Base-by-base conservation (phyloP, 1,284 basidiomycete genomes). In the Sanguinoderma infundibulare region DNA sequence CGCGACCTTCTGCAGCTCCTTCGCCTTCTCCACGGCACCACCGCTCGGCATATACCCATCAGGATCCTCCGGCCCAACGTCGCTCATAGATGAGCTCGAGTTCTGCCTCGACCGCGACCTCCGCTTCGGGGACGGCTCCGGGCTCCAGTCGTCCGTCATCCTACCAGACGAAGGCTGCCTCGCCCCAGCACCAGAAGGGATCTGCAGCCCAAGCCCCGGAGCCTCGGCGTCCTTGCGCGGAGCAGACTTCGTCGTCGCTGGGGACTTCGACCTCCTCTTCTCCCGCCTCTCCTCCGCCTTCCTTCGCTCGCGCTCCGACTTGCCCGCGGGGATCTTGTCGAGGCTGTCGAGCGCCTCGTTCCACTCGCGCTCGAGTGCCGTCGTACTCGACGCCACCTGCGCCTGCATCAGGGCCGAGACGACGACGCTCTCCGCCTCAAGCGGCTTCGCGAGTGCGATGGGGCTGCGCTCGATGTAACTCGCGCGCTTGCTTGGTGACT, bases 401-500 rank as follows among this genome's bases (percentile, higher is more conserved):
- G 44, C 67, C 66, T 12, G 67, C 57, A 38, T 51, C 62, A 30
- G 56, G 34, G 15, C 51, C 38, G 3, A 55, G 63, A 50, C 26
- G 22, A 65, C 20, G 24, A 78, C 77, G 36, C 77, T 73, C 59
- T 83, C 74, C 32, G 83, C 82, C 63, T 84, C 82, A 50, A 83
- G 83, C 15, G 81, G 75, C 40, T 72, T 72, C 56, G 74, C 75
- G 28, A 85, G 73, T 40, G 74, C 73, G 35, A 84, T 69, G 36
- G 79, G 78, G 63, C 79, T 84, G 57, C 78, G 79, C 70, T 87
- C 82, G 53, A 90, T 82, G 56, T 83, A 81, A 3, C 89, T 90
- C 32, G 87, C 84, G 22, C 87, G 84, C 73, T 90, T 91, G 70
- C 86, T 85, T 15, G 87, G 88, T 30, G 87, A 87, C 26, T 87